phyloP scores from a whole-genome alignment of 2,329 filamentous ascomycete genomes.

The Ilyonectria mors-panacis region DNA sequence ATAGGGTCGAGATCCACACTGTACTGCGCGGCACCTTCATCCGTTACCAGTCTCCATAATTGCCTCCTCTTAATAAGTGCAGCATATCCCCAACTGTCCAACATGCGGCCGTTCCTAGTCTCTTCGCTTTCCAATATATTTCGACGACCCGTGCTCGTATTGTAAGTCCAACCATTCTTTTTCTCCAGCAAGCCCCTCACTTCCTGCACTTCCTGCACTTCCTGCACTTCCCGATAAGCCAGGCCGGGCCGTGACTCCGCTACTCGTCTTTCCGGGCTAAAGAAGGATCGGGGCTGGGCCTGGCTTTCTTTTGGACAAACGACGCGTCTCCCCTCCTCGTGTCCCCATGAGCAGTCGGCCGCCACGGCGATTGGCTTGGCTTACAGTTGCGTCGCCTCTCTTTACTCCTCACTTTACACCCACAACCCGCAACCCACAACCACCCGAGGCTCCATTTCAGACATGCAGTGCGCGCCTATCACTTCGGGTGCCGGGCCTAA shows the following conservation, averaged over 20 bases:
- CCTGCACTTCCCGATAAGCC: background rate
- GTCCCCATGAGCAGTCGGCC: conserved; percentile 38
- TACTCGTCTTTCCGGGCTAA: conserved; percentile 26
- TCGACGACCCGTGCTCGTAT: conserved; percentile 2
- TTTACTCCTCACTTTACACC: conserved; percentile 5
- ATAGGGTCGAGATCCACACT: background rate
- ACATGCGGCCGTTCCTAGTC: conserved; percentile 5
- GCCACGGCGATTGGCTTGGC: conserved; percentile 38
- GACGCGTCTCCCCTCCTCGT: conserved; percentile 33
- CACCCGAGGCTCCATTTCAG: background rate
- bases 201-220: conserved; percentile 5
- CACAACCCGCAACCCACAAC: conserved; percentile 3
- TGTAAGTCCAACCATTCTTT: conserved; percentile 3
- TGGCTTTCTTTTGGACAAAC: conserved; percentile 34
- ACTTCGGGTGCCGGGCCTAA: background rate
- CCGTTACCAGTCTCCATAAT: conserved; percentile 1
- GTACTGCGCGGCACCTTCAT: background rate
- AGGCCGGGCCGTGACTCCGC: conserved; percentile 21
- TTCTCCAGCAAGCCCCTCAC: background rate
- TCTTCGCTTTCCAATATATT: conserved; percentile 1
- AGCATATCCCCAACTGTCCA: background rate
- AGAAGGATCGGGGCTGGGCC: conserved; percentile 24
- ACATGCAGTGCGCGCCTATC: conserved; percentile 11
- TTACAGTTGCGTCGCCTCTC: conserved; percentile 6
- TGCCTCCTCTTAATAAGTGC: background rate